Percentiles rank a stretch among this genome's conserved stretches.
Evolutionary conservation across 176 grass and related monocot genomes (phyloP).

Genomic region (Luzula sylvatica): DNA sequence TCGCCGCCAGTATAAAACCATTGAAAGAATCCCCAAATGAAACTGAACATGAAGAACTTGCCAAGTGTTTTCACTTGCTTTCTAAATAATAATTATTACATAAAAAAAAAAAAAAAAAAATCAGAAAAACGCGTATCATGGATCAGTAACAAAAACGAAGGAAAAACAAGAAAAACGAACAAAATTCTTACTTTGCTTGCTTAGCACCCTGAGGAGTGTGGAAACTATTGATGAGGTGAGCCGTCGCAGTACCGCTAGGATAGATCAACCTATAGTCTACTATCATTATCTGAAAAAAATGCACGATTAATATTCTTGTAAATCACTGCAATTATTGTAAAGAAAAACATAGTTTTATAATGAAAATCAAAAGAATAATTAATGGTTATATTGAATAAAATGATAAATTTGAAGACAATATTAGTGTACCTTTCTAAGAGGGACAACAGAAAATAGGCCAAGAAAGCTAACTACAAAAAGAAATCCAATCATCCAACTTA

Average conservation of each 20-base stretch:
- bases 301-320: neutral
- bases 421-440: constrained; percentile 29
- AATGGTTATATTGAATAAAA: neutral
- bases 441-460: constrained; percentile 30
- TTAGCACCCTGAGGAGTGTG: constrained; percentile 28
- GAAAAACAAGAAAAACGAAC: neutral
- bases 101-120: neutral
- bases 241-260: constrained; percentile 31
- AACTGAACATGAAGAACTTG: constrained; percentile 30
- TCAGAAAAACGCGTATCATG: neutral
- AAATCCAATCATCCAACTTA: constrained; percentile 37
- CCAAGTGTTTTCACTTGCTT: constrained; percentile 38
- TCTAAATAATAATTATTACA: constrained; percentile 19
- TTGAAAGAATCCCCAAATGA: constrained; percentile 35
- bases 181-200: constrained; percentile 25
- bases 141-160: neutral
- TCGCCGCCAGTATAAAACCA: constrained; percentile 41
- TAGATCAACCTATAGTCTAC: constrained; percentile 34
- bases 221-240: constrained; percentile 35
- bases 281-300: constrained; percentile 31
- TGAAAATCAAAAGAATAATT: neutral
- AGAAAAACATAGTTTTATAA: neutral
- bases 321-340: neutral
- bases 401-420: neutral
- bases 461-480: constrained; percentile 30